A percentile compares a stretch with the other conserved stretches of the same genome.
These are phyloP conservation scores for Senna siamea DNA, from an alignment of 306 rosid species.

Conservation along the genomic window DNA sequence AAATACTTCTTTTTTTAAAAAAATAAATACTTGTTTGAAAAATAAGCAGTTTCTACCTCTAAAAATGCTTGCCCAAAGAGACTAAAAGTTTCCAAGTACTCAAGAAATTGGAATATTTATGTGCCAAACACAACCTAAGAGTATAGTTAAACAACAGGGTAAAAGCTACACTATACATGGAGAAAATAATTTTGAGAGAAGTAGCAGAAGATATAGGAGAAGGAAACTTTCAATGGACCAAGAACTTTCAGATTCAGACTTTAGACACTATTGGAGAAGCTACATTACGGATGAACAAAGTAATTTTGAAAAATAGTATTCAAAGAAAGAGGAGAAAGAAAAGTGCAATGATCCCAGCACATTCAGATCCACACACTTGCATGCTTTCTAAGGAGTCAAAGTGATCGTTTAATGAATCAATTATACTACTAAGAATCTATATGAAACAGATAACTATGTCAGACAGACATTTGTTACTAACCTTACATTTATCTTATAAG, in stretches of 20 bases:
- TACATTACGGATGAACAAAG: not conserved
- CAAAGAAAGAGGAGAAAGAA: not conserved
- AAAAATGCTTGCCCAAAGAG: too few relatives aligned
- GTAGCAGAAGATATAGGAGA: not conserved
- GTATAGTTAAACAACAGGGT: not conserved
- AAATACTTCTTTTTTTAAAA: too few relatives aligned
- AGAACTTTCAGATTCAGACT: not conserved
- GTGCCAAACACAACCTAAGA: not conserved
- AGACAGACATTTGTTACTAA: too few relatives aligned
- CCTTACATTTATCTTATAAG: too few relatives aligned
- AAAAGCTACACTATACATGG: not conserved
- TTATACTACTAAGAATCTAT: too few relatives aligned
- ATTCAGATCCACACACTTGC: not conserved
- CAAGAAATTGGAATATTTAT: not conserved
- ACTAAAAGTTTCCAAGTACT: not conserved
- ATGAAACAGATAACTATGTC: too few relatives aligned
- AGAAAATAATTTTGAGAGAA: not conserved
- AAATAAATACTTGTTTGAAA: too few relatives aligned
- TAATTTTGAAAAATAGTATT: not conserved
- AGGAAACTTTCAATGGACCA: not conserved
- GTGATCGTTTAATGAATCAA: too few relatives aligned
- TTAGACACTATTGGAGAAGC: not conserved
- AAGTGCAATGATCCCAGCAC: not conserved
- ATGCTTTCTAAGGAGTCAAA: too few relatives aligned
- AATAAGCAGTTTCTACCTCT: too few relatives aligned